Conservation (phyloP, 805 yeast genomes). For the Candida gorgasii region DNA sequence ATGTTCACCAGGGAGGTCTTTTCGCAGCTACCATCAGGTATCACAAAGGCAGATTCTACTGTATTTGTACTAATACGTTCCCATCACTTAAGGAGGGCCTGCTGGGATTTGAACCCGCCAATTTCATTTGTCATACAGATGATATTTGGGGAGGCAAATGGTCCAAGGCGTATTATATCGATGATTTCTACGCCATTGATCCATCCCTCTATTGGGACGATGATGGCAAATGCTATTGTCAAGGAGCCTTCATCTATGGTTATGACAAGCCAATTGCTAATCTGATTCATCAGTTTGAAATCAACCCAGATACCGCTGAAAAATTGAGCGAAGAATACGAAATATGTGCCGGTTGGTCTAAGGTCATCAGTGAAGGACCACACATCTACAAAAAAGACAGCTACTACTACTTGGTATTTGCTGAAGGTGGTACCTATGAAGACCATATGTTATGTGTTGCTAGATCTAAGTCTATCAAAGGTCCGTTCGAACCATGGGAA, state of each 20-base stretch:
- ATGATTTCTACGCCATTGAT: constrained; percentile 10
- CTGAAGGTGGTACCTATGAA: constrained; percentile 10
- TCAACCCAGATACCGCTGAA: constrained; percentile 11
- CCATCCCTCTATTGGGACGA: constrained; percentile 9
- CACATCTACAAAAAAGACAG: constrained; percentile 9
- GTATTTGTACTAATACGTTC: constrained; percentile 6
- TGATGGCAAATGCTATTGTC: constrained; percentile 10
- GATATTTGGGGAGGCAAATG: constrained; percentile 11
- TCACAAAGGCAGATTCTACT: constrained; percentile 10
- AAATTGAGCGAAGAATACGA: constrained; percentile 8
- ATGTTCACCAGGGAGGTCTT: constrained; percentile 7
- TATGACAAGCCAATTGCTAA: constrained; percentile 11
- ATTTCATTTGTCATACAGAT: constrained; percentile 10
- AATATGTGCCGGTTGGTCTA: constrained; percentile 11
- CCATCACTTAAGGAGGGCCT: background rate
- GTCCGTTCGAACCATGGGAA: constrained; percentile 9
- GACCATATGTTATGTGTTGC: constrained; percentile 12
- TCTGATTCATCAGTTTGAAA: constrained; percentile 8
- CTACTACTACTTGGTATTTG: constrained; percentile 9
- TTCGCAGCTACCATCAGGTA: constrained; percentile 10
- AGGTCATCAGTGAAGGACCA: constrained; percentile 11
- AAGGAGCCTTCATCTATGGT: constrained; percentile 11
- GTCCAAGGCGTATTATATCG: constrained; percentile 5
- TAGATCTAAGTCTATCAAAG: constrained; percentile 6
- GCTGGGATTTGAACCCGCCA: constrained; percentile 1